These are phyloP conservation scores for Microsporum canis DNA, from an alignment of 2,329 filamentous ascomycete genomes.

Conservation along the genomic window DNA sequence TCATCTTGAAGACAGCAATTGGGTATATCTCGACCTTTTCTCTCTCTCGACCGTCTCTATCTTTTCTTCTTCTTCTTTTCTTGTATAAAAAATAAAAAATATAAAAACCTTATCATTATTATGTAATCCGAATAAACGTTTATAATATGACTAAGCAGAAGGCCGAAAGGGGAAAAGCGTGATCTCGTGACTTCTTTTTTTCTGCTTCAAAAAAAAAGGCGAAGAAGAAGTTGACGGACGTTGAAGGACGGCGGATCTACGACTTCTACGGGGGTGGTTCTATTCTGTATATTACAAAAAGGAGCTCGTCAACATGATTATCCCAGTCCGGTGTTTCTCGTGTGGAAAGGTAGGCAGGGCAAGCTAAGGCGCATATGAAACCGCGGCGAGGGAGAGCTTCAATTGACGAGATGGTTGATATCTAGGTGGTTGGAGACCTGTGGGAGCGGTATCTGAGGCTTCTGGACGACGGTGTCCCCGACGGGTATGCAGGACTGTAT, in stretches of 20 bases:
- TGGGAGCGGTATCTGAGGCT: conserved; percentile 93
- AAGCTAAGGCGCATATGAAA: not conserved
- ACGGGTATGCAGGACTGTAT: conserved; percentile 47
- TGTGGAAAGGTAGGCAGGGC: conserved; percentile 73
- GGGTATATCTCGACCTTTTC: not conserved
- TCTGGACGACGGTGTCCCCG: conserved; percentile 63
- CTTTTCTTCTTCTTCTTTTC: not conserved
- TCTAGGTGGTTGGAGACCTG: conserved; percentile 85
- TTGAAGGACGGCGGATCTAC: not conserved
- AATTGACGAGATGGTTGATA: conserved; percentile 7
- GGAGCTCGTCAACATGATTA: conserved; percentile 59
- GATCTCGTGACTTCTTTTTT: not conserved
- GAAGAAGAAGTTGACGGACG: not conserved
- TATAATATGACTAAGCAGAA: not conserved
- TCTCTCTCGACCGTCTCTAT: not conserved
- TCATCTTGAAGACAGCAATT: conserved; percentile 7
- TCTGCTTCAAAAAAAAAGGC: not conserved
- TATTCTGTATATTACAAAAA: not conserved
- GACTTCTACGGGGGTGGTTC: not conserved
- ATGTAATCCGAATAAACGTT: not conserved
- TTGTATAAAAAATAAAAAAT: not conserved
- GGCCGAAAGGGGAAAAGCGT: not conserved
- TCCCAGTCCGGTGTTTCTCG: conserved; percentile 95
- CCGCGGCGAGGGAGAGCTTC: not conserved
- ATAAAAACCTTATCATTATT: not conserved